phyloP scores from a whole-genome alignment of 1,139 yeast species.

The Candida labiduridarum region DNA sequence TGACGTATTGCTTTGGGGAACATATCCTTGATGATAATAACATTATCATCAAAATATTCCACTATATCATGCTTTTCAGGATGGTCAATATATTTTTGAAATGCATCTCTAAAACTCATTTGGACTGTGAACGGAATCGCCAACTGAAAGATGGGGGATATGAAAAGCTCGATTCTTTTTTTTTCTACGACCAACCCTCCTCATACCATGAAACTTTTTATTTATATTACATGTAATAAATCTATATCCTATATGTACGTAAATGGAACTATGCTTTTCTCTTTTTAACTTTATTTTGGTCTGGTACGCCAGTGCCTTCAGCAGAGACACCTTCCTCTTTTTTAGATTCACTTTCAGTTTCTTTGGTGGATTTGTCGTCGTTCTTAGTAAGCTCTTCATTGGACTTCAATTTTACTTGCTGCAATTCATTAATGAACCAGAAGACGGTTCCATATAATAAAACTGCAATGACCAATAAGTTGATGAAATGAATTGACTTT shows the following conservation, averaged over 20 bases:
- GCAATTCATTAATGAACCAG: constrained; percentile 84
- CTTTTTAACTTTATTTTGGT: constrained; percentile 10
- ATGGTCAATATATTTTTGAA: constrained; percentile 35
- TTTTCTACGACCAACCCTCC: background rate
- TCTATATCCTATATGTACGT: background rate
- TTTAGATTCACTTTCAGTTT: constrained; percentile 1
- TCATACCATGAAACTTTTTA: background rate
- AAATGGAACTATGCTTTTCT: constrained; percentile 12
- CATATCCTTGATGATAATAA: constrained; percentile 58
- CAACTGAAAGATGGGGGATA: background rate
- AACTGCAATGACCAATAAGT: constrained; percentile 67
- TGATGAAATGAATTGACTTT: constrained; percentile 73
- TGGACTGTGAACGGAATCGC: background rate
- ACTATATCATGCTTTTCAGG: constrained; percentile 28
- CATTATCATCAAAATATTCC: constrained; percentile 52
- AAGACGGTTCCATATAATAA: constrained; percentile 77
- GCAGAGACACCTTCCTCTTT: background rate
- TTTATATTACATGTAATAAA: background rate
- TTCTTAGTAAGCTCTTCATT: constrained; percentile 21
- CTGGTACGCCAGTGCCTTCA: constrained; percentile 2
- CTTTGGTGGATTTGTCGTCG: constrained; percentile 13
- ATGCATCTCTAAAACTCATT: constrained; percentile 39
- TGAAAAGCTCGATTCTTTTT: background rate
- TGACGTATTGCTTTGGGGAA: constrained; percentile 70
- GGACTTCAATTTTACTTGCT: constrained; percentile 44